Percentiles rank a stretch among this genome's conserved stretches.
phyloP scores from a whole-genome alignment of 2,329 filamentous ascomycete species.

The Aurifilum marmelostoma region DNA sequence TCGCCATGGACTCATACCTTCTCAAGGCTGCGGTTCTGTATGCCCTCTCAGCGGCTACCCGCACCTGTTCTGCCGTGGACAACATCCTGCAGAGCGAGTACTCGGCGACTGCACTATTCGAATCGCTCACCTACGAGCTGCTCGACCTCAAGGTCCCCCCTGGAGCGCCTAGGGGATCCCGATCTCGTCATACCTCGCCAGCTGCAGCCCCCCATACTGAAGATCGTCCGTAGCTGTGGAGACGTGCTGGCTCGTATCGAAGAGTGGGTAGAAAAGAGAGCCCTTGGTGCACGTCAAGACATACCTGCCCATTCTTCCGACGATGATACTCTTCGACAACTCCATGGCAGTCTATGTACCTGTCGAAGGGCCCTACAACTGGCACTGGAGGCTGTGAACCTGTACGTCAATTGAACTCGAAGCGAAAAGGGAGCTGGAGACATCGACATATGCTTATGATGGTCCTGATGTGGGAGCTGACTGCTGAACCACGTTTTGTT shows the following conservation, averaged over 20 bases:
- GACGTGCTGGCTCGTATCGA: constrained; percentile 26
- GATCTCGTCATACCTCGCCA: constrained; percentile 21
- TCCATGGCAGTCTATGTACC: constrained; percentile 20
- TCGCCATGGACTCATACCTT: constrained; percentile 22
- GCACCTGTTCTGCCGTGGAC: constrained; percentile 18
- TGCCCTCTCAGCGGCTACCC: constrained; percentile 21
- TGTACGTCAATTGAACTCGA: constrained; percentile 23
- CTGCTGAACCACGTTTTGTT: not conserved
- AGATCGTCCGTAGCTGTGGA: constrained; percentile 23
- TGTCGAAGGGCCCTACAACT: constrained; percentile 27
- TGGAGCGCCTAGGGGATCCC: constrained; percentile 23
- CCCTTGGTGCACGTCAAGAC: constrained; percentile 17
- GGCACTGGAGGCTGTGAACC: constrained; percentile 23
- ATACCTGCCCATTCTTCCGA: not conserved
- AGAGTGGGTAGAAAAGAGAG: constrained; percentile 11
- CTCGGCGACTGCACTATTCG: constrained; percentile 14
- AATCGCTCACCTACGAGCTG: constrained; percentile 26
- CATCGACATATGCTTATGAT: not conserved
- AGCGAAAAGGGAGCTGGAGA: not conserved
- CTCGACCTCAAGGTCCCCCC: constrained; percentile 21
- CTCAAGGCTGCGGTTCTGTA: constrained; percentile 22
- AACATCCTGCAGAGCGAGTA: constrained; percentile 19
- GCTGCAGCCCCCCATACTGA: constrained; percentile 19
- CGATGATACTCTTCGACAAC: constrained; percentile 3
- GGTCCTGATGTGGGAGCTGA: not conserved